A percentile compares a stretch with the other conserved stretches of the same genome.
Evolutionary conservation across 108 stramenopile genomes (phyloP).

Genomic region (Discostella pseudostelligera): DNA sequence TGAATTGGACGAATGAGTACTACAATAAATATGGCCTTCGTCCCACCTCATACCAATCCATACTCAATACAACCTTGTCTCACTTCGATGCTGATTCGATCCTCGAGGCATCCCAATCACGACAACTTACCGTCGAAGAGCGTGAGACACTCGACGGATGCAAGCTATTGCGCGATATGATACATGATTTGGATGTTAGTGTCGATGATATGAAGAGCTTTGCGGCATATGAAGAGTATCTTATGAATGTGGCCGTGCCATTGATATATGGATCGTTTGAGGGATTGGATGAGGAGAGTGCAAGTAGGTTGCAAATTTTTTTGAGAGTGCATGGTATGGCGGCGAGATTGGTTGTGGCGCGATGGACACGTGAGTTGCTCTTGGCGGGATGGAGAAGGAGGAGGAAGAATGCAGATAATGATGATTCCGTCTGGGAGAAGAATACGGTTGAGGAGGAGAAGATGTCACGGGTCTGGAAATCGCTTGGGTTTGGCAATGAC

Average conservation of each 20-base stretch:
- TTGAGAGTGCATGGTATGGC: constrained; percentile 77
- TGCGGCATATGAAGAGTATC: constrained; percentile 75
- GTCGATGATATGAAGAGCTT: constrained; percentile 61
- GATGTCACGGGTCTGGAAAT: constrained; percentile 19
- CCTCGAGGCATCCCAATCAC: constrained; percentile 60
- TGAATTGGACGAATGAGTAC: constrained; percentile 44
- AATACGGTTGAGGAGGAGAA: constrained; percentile 33
- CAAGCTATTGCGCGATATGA: constrained; percentile 77
- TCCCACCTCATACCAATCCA: constrained; percentile 65
- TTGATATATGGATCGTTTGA: constrained; percentile 84
- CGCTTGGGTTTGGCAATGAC: constrained; percentile 30
- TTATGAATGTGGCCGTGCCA: constrained; percentile 73
- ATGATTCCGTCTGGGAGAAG: neutral
- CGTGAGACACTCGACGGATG: constrained; percentile 87
- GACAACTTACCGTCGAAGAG: constrained; percentile 74
- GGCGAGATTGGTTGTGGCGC: constrained; percentile 73
- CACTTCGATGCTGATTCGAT: constrained; percentile 83
- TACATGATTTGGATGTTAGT: constrained; percentile 77
- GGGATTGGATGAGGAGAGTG: constrained; percentile 76
- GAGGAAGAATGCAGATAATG: neutral
- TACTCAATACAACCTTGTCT: constrained; percentile 65
- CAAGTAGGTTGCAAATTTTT: constrained; percentile 64
- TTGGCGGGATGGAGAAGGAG: constrained; percentile 47
- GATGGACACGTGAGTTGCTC: constrained; percentile 71
- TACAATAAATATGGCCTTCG: constrained; percentile 52